Conservation (phyloP, 106 monocot species). For the Phalaenopsis equestris region DNA sequence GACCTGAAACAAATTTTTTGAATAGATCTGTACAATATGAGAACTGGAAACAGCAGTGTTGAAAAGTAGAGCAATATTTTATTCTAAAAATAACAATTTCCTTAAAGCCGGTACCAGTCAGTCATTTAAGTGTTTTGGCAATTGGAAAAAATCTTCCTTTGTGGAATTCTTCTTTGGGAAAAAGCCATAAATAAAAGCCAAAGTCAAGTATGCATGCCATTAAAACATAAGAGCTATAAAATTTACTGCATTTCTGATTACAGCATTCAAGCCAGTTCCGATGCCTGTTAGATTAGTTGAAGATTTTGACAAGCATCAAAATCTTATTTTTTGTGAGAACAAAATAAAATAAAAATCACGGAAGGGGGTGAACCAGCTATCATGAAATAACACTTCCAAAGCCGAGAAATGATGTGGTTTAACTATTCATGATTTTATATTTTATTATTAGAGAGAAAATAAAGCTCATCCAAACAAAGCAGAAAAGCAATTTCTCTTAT, state of each 20-base stretch:
- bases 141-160: neutral
- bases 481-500: neutral
- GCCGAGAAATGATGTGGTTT: neutral
- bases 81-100: neutral
- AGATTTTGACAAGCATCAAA: neutral
- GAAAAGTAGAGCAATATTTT: neutral
- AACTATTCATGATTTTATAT: neutral
- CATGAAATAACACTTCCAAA: neutral
- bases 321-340: neutral
- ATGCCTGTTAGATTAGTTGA: neutral
- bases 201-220: neutral
- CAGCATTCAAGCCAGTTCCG: neutral
- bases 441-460: neutral
- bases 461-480: neutral
- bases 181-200: neutral
- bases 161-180: neutral
- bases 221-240: neutral
- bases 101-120: neutral
- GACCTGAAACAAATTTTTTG: neutral
- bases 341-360: neutral
- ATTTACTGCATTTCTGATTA: neutral
- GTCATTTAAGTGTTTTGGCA: neutral
- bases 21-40: neutral
- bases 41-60: neutral
- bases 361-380: neutral